These are phyloP conservation scores for Phoma sp. DNA, from an alignment of 2,329 filamentous ascomycete genomes.

Conservation along the genomic window DNA sequence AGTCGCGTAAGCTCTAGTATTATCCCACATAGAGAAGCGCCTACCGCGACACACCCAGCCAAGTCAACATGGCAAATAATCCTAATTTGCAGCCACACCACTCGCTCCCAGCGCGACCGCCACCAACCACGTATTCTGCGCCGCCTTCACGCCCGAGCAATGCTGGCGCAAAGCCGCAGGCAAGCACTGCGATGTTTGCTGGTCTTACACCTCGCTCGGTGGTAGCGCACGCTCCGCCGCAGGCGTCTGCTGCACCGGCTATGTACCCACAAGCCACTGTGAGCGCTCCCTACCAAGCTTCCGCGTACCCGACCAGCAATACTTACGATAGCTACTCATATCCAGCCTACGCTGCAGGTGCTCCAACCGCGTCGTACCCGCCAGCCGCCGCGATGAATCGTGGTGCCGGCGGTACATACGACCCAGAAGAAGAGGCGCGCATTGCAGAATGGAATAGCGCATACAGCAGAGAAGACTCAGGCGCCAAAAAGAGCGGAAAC, in stretches of 20 bases:
- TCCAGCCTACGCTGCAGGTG: slow-evolving; percentile 62
- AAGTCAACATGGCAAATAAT: slow-evolving; percentile 26
- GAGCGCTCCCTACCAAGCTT: slow-evolving; percentile 48
- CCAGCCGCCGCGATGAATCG: slow-evolving; percentile 34
- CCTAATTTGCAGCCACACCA: slow-evolving; percentile 51
- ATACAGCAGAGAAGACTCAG: slow-evolving; percentile 70
- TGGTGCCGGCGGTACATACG: slow-evolving; percentile 51
- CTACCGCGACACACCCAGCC: slow-evolving; percentile 8
- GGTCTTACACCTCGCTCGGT: slow-evolving; percentile 67
- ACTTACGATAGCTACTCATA: slow-evolving; percentile 73
- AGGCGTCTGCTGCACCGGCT: slow-evolving; percentile 47
- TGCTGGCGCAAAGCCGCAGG: slow-evolving; percentile 35
- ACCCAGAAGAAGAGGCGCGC: slow-evolving; percentile 86
- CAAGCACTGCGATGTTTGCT: slow-evolving; percentile 52
- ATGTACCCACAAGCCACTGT: slow-evolving; percentile 50
- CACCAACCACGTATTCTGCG: slow-evolving; percentile 63
- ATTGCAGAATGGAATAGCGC: slow-evolving; percentile 96
- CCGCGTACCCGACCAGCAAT: slow-evolving; percentile 49
- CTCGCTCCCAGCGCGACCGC: slow-evolving; percentile 80
- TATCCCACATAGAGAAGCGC: slow-evolving; percentile 6
- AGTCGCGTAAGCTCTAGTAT: slow-evolving; percentile 10
- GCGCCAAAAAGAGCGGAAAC: slow-evolving; percentile 52
- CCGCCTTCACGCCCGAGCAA: slow-evolving; percentile 61
- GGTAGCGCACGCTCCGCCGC: slow-evolving; percentile 39
- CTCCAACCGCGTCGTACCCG: slow-evolving; percentile 28